phyloP scores from a whole-genome alignment of 495 filamentous ascomycete genomes.

The Daldinia grandis region DNA sequence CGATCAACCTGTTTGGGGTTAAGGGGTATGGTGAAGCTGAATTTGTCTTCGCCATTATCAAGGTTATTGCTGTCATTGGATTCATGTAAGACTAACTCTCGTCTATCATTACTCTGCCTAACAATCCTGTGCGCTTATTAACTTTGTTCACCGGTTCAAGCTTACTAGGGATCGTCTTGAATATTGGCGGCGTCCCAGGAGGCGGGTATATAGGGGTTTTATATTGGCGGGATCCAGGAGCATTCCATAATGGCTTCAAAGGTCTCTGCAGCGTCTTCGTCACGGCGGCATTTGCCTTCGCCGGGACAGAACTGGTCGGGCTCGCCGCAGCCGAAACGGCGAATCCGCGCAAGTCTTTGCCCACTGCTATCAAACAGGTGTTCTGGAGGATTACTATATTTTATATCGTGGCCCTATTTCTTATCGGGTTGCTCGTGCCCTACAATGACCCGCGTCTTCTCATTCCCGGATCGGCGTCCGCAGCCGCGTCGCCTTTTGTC shows the following conservation, averaged over 20 bases:
- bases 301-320: constrained; percentile 93
- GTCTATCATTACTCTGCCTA: background rate
- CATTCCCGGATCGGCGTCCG: constrained; percentile 59
- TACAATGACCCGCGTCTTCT: constrained; percentile 71
- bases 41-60: constrained; percentile 86
- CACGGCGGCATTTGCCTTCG: constrained; percentile 90
- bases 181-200: constrained; percentile 78
- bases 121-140: constrained; percentile 14
- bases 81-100: constrained; percentile 73
- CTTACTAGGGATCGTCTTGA: constrained; percentile 79
- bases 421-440: constrained; percentile 79
- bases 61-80: constrained; percentile 85
- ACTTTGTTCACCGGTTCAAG: constrained; percentile 48
- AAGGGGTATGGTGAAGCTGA: constrained; percentile 91
- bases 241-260: constrained; percentile 93
- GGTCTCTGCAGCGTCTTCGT: constrained; percentile 94
- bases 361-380: constrained; percentile 88
- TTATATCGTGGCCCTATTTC: constrained; percentile 76
- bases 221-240: constrained; percentile 86
- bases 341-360: constrained; percentile 86
- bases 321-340: constrained; percentile 87
- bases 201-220: constrained; percentile 84
- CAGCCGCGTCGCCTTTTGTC: constrained; percentile 85
- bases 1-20: constrained; percentile 87
- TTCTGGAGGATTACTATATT: constrained; percentile 95